A percentile compares a stretch with the other conserved stretches of the same genome.
phyloP scores from a whole-genome alignment of 371 early-diverging fungal genomes.

The Mucor irregularis region DNA sequence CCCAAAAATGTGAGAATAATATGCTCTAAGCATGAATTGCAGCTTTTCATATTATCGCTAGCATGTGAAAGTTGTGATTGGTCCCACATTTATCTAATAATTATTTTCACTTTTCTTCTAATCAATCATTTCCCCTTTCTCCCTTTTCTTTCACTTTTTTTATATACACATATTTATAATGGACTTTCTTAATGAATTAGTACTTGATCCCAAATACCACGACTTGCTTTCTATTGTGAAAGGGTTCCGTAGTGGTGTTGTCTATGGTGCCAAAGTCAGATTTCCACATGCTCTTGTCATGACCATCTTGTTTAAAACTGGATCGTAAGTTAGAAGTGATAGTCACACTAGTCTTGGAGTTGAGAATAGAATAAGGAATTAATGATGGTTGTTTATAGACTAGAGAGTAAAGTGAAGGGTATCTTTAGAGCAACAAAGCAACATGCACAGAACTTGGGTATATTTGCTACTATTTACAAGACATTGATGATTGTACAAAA shows the following conservation, averaged over 20 bases:
- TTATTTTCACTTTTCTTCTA: no score
- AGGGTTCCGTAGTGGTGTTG: conserved; percentile 94
- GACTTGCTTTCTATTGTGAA: conserved; percentile 87
- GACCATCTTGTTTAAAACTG: conserved; percentile 92
- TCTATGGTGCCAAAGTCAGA: conserved; percentile 95
- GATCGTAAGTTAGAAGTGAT: conserved; percentile 83
- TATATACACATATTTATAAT: conserved; percentile 18
- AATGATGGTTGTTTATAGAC: conserved; percentile 29
- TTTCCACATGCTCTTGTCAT: conserved; percentile 98
- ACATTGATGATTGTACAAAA: conserved; percentile 77
- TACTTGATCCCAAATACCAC: conserved; percentile 75
- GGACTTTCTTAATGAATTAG: conserved; percentile 54
- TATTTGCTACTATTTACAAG: conserved; percentile 94
- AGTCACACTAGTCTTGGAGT: neutral
- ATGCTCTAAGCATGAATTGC: no score
- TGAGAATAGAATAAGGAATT: neutral
- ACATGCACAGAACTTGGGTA: conserved; percentile 89
- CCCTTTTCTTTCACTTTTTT: no score
- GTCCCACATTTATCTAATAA: no score
- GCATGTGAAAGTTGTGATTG: no score
- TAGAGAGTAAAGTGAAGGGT: conserved; percentile 69
- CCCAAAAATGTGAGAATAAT: no score
- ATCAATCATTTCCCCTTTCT: neutral
- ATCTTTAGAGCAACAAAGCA: conserved; percentile 89
- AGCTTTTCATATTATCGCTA: no score